A percentile compares a stretch with the other conserved stretches of the same genome.
These are phyloP conservation scores for Annulohypoxylon moriforme DNA, from an alignment of 495 filamentous ascomycete genomes.

Conservation along the genomic window DNA sequence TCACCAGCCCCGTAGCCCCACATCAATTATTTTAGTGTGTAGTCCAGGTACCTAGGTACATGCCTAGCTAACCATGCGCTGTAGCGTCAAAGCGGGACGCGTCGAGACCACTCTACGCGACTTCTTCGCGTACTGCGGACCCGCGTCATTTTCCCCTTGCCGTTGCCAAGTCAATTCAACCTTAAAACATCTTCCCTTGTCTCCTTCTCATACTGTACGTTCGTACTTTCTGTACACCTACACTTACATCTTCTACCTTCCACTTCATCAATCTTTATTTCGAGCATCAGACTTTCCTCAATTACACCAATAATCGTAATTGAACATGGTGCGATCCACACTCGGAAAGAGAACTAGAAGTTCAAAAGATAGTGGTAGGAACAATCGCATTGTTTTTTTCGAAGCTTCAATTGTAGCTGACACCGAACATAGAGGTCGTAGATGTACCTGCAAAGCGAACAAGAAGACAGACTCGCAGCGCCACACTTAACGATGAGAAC, in stretches of 20 bases:
- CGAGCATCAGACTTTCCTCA: slow-evolving; percentile 8
- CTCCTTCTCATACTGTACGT: slow-evolving; percentile 6
- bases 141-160: slow-evolving; percentile 43
- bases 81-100: neutral
- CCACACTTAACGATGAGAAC: slow-evolving; percentile 59
- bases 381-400: slow-evolving; percentile 28
- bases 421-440: slow-evolving; percentile 44
- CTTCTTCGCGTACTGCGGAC: slow-evolving; percentile 36
- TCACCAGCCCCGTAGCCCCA: neutral
- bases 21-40: neutral
- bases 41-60: neutral
- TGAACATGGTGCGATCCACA: slow-evolving; percentile 70
- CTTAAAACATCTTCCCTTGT: slow-evolving; percentile 23
- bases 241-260: neutral
- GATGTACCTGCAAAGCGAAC: slow-evolving; percentile 68
- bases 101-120: slow-evolving; percentile 47
- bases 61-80: slow-evolving; percentile 9
- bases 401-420: slow-evolving; percentile 53
- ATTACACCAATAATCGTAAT: slow-evolving; percentile 33
- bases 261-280: slow-evolving; percentile 7
- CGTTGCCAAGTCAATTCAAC: slow-evolving; percentile 40
- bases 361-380: slow-evolving; percentile 68
- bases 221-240: neutral
- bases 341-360: slow-evolving; percentile 79
- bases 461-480: slow-evolving; percentile 62